A percentile compares a stretch with the other conserved stretches of the same genome.
These are phyloP conservation scores for Acer negundo DNA, from an alignment of 345 rosid species.

Conservation along the genomic window DNA sequence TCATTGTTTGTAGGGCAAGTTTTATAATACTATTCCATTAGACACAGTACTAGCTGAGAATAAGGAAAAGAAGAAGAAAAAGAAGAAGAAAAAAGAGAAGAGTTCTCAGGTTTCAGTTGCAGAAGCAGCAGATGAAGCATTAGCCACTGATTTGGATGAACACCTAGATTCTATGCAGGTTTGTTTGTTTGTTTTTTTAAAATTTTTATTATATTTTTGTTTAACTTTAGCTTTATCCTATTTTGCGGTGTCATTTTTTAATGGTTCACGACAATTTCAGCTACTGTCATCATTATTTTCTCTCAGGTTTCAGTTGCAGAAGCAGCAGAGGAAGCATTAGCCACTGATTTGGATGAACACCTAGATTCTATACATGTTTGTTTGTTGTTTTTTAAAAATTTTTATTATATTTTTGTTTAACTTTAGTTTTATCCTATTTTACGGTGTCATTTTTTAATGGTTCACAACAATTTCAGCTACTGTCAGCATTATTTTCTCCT, in stretches of 20 bases:
- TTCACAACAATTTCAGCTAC: conserved; percentile 57
- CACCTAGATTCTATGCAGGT: conserved; percentile 83
- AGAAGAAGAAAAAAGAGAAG: no score
- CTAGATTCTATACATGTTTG: conserved; percentile 80
- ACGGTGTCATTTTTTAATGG: conserved; percentile 25
- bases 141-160: conserved; percentile 97
- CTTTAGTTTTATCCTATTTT: conserved; percentile 15
- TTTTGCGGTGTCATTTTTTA: conserved; percentile 22
- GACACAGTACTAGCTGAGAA: no score
- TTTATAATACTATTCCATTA: no score
- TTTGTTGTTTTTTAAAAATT: background rate
- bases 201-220: no score
- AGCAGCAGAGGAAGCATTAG: conserved; percentile 27
- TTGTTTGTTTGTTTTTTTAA: conserved; percentile 5
- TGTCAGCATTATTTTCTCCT: conserved; percentile 81
- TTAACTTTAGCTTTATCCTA: conserved; percentile 8
- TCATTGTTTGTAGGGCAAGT: no score
- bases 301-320: background rate
- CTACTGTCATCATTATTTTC: conserved; percentile 88
- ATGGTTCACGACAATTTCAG: conserved; percentile 46
- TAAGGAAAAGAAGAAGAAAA: no score
- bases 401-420: no score
- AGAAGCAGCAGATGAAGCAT: no score
- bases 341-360: conserved; percentile 91
- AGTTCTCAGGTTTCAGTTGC: no score